phyloP scores from a whole-genome alignment of 305 asterid species.

The Fraxinus sp. region DNA sequence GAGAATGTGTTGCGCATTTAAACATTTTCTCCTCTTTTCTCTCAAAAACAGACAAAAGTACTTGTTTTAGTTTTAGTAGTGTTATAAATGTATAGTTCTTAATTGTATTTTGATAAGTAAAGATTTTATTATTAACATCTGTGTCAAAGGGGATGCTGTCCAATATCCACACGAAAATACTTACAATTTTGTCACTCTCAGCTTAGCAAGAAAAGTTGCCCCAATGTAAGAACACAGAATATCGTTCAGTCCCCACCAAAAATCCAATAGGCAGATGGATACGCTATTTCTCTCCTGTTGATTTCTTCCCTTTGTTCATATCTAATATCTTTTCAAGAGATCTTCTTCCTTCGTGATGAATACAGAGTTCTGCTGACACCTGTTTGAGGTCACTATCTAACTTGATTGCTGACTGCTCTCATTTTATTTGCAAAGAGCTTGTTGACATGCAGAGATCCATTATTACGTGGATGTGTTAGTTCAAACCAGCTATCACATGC shows the following conservation, averaged over 20 bases:
- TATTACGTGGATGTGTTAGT: neutral
- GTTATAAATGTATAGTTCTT: neutral
- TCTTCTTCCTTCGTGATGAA: conserved; percentile 1
- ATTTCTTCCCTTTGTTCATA: neutral
- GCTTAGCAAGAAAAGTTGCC: neutral
- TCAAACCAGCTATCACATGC: conserved; percentile 3
- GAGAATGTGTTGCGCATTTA: neutral
- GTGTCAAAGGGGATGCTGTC: neutral
- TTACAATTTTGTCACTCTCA: neutral
- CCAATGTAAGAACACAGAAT: neutral
- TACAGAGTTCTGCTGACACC: neutral
- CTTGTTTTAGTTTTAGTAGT: neutral
- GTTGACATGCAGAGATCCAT: neutral
- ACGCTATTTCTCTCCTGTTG: neutral
- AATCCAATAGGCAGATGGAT: neutral
- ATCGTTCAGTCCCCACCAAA: neutral
- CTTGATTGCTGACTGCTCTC: neutral
- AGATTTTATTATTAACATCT: neutral
- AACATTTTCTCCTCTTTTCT: neutral
- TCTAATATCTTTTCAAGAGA: neutral
- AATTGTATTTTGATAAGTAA: neutral
- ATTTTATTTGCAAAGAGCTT: neutral
- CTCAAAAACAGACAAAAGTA: neutral
- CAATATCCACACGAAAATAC: neutral
- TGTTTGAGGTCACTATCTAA: neutral